Evolutionary conservation across 805 yeast species (phyloP), one percentile per base, ranked within the genome.

Genomic region (Komagataella pastoris): DNA sequence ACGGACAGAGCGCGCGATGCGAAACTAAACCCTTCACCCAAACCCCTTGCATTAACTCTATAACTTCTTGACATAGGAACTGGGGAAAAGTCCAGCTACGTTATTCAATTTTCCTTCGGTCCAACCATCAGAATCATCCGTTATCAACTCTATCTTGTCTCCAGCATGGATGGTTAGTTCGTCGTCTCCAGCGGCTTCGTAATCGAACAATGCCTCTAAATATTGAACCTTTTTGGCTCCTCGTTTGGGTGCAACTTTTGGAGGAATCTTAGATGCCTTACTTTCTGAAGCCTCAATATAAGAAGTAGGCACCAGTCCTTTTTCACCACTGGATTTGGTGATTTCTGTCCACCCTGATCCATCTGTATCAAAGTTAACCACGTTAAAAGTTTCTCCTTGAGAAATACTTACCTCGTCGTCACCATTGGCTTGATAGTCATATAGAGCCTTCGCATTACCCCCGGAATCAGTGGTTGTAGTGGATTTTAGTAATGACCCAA

Each of bases 281-380:
- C 46, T 14, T 47, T 47, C 17, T 54, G 61, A 47, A 1, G 81
- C 63, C 55, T 81, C 81, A 6, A 90, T 65, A 62, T 91, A 91
- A 0, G 85, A 68, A 0, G 95, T 80, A 2, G 99, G 99, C 3
- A 90, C 97, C 45, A 90, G 71, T 0, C 99, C 99, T 46, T 68
- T 69, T 7, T 65, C 64, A 4, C 76, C 75, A 19, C 64, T 61
- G 2, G 69, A 56, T n/a, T 72, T 70, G n/a, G 58, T 58, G 7
- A 89, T 79, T 57, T 70, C 67, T 1, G 95, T 85, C 99, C 99
- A 91, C 0, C 99, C 99, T 17, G 88, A 80, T 0, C 97, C 97
- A 55, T 87, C 90, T 5, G 40, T 30, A 62, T 93, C 98, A 1
- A 69, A 68, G 49, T 77, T 81, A 0, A 82, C 51, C 3, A 91